Evolutionary conservation across 768 basidiomycete species (phyloP).

Genomic region (Amanita jacksonii): DNA sequence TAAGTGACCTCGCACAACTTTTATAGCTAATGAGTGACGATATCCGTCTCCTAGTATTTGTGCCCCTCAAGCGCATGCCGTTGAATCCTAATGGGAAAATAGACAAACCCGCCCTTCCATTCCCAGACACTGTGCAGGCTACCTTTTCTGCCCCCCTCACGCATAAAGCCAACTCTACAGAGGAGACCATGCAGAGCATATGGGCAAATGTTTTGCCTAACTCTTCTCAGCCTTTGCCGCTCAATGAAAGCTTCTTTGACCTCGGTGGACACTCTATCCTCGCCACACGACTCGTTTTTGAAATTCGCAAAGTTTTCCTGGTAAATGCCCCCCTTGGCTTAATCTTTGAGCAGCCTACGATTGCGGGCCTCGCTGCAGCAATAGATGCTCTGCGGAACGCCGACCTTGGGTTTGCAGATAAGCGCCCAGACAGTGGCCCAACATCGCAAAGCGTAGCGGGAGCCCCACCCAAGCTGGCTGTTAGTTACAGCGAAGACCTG

Average conservation of each 20-base stretch:
- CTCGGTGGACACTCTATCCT: conserved; percentile 97
- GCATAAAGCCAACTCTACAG: conserved; percentile 51
- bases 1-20: conserved; percentile 40
- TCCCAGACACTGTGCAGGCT: conserved; percentile 88
- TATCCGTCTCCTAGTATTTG: conserved; percentile 85
- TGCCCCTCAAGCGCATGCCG: conserved; percentile 91
- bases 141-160: conserved; percentile 28
- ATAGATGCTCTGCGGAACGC: conserved; percentile 68
- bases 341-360: conserved; percentile 86
- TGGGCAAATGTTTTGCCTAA: conserved; percentile 80
- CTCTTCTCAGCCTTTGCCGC: conserved; percentile 65
- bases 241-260: conserved; percentile 96
- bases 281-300: conserved; percentile 94
- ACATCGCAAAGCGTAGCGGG: conserved; percentile 3
- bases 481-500: conserved; percentile 72
- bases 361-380: conserved; percentile 63
- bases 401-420: conserved; percentile 64
- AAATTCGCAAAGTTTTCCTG: conserved; percentile 87
- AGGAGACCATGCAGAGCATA: conserved; percentile 72
- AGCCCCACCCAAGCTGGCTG: conserved; percentile 16
- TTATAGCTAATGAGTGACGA: too few relatives aligned
- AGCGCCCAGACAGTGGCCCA: conserved; percentile 15
- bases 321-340: conserved; percentile 86
- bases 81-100: conserved; percentile 99
- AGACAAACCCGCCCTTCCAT: conserved; percentile 96